Evolutionary conservation across 495 filamentous ascomycete species (phyloP).

Genomic region (Hyaloscypha hepaticicola): DNA sequence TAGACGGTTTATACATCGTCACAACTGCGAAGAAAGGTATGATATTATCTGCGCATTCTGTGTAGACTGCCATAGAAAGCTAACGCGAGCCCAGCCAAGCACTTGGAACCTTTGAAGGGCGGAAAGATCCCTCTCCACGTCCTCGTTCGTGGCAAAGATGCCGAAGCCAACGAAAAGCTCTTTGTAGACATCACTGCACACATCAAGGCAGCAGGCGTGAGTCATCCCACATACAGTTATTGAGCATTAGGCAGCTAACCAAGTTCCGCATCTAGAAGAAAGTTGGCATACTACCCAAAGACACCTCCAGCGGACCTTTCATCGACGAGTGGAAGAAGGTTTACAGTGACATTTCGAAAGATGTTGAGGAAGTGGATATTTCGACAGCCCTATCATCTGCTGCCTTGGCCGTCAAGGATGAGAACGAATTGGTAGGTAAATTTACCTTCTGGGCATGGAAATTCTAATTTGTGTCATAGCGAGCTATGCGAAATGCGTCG

Average conservation of each 20-base stretch:
- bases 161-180: conserved; percentile 81
- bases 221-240: conserved; percentile 36
- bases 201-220: conserved; percentile 85
- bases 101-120: conserved; percentile 87
- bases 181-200: conserved; percentile 77
- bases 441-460: conserved; percentile 13
- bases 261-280: conserved; percentile 61
- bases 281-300: conserved; percentile 81
- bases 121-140: conserved; percentile 90
- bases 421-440: conserved; percentile 65
- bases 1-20: conserved; percentile 82
- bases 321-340: conserved; percentile 92
- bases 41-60: conserved; percentile 11
- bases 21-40: conserved; percentile 97
- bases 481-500: conserved; percentile 88
- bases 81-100: conserved; percentile 66
- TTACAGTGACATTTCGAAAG: conserved; percentile 71
- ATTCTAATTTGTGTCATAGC: conserved; percentile 42
- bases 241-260: conserved; percentile 20
- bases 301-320: conserved; percentile 81
- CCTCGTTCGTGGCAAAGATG: conserved; percentile 84
- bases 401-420: conserved; percentile 94
- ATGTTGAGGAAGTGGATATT: conserved; percentile 88
- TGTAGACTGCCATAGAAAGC: conserved; percentile 1
- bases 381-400: conserved; percentile 73